Evolutionary conservation across 352 stramenopile genomes (phyloP).

Genomic region (Blastocystis sp.): DNA sequence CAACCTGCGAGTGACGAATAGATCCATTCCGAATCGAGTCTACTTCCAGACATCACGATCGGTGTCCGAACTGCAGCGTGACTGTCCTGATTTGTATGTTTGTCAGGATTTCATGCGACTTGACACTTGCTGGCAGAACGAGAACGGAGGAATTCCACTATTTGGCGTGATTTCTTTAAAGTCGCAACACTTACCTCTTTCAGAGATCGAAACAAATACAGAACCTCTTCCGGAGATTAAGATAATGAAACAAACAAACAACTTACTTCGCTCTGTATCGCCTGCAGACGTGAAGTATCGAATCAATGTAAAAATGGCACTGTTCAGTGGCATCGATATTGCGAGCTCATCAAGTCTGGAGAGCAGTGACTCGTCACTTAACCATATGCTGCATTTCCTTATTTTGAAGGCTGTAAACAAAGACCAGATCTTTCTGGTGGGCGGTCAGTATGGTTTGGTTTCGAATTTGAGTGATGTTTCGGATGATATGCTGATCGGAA

Average conservation of each 20-base stretch:
- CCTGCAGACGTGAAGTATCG: neutral
- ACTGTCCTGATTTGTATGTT: constrained; percentile 17
- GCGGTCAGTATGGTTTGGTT: neutral
- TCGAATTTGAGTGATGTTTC: neutral
- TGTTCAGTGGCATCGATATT: constrained; percentile 38
- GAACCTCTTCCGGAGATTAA: neutral
- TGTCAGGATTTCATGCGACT: constrained; percentile 46
- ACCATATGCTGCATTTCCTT: constrained; percentile 39
- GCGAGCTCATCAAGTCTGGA: neutral
- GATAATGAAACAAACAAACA: neutral
- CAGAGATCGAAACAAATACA: neutral
- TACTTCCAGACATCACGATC: neutral
- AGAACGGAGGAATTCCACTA: neutral
- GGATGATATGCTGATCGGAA: constrained; percentile 22
- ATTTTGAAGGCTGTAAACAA: constrained; percentile 9
- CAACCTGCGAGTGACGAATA: neutral
- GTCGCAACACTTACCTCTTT: neutral
- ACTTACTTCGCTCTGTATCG: neutral
- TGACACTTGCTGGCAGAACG: constrained; percentile 37
- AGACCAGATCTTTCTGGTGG: constrained; percentile 40
- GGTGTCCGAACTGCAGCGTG: neutral
- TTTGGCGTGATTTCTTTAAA: neutral
- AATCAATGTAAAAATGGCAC: constrained; percentile 43
- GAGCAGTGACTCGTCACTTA: neutral
- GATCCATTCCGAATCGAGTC: neutral